phyloP scores from a whole-genome alignment of 352 stramenopile species.

The Pythium brachiatum region DNA sequence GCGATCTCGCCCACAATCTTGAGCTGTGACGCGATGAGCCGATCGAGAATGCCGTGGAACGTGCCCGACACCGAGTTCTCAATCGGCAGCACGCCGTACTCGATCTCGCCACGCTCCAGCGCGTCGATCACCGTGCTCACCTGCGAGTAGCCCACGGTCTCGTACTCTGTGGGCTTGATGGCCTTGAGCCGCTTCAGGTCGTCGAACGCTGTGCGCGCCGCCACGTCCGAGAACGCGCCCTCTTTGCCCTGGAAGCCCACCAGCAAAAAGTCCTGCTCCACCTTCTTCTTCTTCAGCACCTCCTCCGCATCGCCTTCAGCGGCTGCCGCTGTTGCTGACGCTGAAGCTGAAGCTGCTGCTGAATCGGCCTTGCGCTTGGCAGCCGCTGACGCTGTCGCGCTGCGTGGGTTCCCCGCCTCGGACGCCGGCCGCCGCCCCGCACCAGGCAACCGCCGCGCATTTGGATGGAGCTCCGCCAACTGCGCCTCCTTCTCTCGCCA shows the following conservation, averaged over 20 bases:
- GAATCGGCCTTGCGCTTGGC: conserved; percentile 28
- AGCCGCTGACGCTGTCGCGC: background rate
- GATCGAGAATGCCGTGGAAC: conserved; percentile 70
- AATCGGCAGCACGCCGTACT: conserved; percentile 61
- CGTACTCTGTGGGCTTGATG: conserved; percentile 47
- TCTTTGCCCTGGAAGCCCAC: conserved; percentile 73
- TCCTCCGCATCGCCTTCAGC: background rate
- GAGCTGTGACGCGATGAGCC: conserved; percentile 56
- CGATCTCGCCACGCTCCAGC: conserved; percentile 53
- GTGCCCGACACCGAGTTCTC: conserved; percentile 76
- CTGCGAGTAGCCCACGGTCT: conserved; percentile 59
- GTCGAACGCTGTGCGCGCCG: conserved; percentile 49
- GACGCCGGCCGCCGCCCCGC: conserved; percentile 39
- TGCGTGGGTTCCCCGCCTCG: background rate
- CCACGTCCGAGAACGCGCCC: conserved; percentile 70
- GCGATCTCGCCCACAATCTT: conserved; percentile 75
- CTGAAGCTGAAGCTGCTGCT: background rate
- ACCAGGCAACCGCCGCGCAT: conserved; percentile 55
- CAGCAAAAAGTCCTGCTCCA: conserved; percentile 43
- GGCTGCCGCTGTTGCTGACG: background rate
- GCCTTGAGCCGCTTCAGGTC: conserved; percentile 47
- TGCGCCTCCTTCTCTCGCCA: conserved; percentile 65
- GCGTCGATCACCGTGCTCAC: conserved; percentile 54
- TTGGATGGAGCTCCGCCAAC: conserved; percentile 49
- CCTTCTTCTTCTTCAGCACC: conserved; percentile 20